These are phyloP conservation scores for Ophiostoma pallidulum DNA, from an alignment of 2,329 filamentous ascomycete species.

Conservation along the genomic window DNA sequence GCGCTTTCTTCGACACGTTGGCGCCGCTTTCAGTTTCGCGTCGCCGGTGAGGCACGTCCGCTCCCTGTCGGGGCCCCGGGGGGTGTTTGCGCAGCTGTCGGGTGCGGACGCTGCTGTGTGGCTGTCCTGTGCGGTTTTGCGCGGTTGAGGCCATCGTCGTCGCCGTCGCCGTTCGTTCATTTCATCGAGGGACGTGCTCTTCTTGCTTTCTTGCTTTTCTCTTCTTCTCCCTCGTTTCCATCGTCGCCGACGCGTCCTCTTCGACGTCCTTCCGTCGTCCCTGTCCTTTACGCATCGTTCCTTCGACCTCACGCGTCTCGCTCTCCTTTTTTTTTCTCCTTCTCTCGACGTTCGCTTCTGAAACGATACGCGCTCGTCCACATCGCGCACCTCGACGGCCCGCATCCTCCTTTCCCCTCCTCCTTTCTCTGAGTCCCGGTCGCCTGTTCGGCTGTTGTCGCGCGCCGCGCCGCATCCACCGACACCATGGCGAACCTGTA, in stretches of 20 bases:
- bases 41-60: conserved; percentile 22
- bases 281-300: neutral
- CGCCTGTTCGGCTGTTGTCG: neutral
- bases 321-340: neutral
- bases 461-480: conserved; percentile 16
- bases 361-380: no score
- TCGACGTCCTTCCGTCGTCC: neutral
- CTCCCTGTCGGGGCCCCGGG: conserved; percentile 29
- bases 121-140: neutral
- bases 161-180: neutral
- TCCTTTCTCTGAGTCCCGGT: neutral
- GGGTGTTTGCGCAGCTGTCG: conserved; percentile 13
- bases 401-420: neutral
- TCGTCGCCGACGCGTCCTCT: no score
- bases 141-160: neutral
- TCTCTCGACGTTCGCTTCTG: neutral
- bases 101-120: no score
- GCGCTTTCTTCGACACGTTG: conserved; percentile 29
- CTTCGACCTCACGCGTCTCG: conserved; percentile 1
- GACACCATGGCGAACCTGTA: conserved; percentile 74
- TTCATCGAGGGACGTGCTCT: neutral
- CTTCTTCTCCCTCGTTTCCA: neutral
- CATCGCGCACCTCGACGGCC: neutral
- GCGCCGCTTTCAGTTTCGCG: conserved; percentile 33
- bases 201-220: conserved; percentile 1